A percentile compares a stretch with the other conserved stretches of the same genome.
phyloP scores from a whole-genome alignment of 23 red algal genomes.

The Gracilaria caudata region DNA sequence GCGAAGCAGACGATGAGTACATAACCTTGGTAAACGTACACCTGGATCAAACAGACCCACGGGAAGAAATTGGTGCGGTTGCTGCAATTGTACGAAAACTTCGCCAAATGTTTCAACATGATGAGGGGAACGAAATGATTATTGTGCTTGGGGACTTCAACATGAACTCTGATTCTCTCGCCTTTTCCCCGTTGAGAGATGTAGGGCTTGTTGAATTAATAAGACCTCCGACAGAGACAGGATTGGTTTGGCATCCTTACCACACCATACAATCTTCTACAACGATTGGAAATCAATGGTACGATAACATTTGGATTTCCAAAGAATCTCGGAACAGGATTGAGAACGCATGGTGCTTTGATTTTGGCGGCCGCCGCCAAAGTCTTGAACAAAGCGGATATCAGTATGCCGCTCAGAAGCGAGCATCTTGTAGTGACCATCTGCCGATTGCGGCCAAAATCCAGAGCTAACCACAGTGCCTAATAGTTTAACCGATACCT shows the following conservation, averaged over 20 bases:
- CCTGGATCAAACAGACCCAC: conserved; percentile 30
- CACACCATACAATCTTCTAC: conserved; percentile 25
- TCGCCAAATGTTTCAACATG: conserved; percentile 9
- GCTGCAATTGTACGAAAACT: conserved; percentile 26
- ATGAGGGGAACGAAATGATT: not conserved
- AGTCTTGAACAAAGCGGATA: conserved; percentile 39
- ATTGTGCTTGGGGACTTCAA: conserved; percentile 61
- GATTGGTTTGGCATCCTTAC: conserved; percentile 20
- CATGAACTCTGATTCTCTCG: conserved; percentile 46
- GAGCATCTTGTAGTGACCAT: conserved; percentile 46
- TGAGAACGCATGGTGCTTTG: conserved; percentile 53
- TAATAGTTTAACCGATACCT: too few relatives aligned
- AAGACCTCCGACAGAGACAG: conserved; percentile 14
- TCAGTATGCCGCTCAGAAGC: conserved; percentile 25
- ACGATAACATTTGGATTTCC: conserved; percentile 60
- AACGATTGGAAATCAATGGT: conserved; percentile 58
- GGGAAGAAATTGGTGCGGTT: conserved; percentile 26
- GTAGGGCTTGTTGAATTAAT: conserved; percentile 46
- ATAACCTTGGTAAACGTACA: conserved; percentile 48
- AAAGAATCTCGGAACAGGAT: conserved; percentile 7
- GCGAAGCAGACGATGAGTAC: conserved; percentile 3
- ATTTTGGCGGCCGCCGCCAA: conserved; percentile 42
- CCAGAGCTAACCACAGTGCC: not conserved
- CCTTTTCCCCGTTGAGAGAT: conserved; percentile 31
- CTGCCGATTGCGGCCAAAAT: conserved; percentile 28